phyloP scores from a whole-genome alignment of 768 basidiomycete genomes.

The Dictyophora rubrovolvata region DNA sequence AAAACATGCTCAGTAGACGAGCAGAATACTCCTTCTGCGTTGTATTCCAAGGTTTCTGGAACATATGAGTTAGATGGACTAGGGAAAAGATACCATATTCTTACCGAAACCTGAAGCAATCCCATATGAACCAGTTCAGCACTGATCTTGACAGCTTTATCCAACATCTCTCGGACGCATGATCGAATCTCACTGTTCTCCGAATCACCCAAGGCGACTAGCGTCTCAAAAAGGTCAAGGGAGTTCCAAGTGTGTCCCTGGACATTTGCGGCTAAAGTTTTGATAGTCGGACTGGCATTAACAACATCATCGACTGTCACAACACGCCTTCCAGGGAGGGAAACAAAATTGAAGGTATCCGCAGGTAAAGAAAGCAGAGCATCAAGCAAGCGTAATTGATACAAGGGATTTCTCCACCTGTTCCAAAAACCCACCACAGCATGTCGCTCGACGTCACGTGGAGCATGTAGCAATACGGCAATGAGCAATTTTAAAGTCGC shows the following conservation, averaged over 20 bases:
- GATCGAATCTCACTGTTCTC: conserved; percentile 61
- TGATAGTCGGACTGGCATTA: conserved; percentile 81
- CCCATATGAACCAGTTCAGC: conserved; percentile 94
- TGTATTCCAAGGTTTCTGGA: conserved; percentile 81
- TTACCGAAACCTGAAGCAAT: conserved; percentile 77
- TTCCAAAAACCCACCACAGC: conserved; percentile 82
- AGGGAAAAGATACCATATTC: conserved; percentile 22
- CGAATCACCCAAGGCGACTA: conserved; percentile 70
- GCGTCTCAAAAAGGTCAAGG: conserved; percentile 76
- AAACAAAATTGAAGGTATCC: conserved; percentile 89
- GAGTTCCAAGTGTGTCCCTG: conserved; percentile 95
- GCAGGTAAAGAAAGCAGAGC: conserved; percentile 80
- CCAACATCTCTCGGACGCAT: conserved; percentile 83
- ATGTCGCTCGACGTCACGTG: conserved; percentile 65
- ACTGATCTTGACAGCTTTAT: conserved; percentile 87
- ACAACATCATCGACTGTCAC: conserved; percentile 86
- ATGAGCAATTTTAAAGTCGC: conserved; percentile 83
- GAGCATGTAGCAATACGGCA: conserved; percentile 74
- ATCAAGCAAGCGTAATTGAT: conserved; percentile 80
- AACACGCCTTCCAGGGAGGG: conserved; percentile 71
- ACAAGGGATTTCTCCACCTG: conserved; percentile 74
- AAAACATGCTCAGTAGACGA: conserved; percentile 79
- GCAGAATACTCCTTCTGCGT: conserved; percentile 81
- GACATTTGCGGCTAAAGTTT: conserved; percentile 79
- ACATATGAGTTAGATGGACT: conserved; percentile 9